A percentile compares a stretch with the other conserved stretches of the same genome.
These are phyloP conservation scores for Geotrichum macrosporum DNA, from an alignment of 1,139 yeast species.

Conservation along the genomic window DNA sequence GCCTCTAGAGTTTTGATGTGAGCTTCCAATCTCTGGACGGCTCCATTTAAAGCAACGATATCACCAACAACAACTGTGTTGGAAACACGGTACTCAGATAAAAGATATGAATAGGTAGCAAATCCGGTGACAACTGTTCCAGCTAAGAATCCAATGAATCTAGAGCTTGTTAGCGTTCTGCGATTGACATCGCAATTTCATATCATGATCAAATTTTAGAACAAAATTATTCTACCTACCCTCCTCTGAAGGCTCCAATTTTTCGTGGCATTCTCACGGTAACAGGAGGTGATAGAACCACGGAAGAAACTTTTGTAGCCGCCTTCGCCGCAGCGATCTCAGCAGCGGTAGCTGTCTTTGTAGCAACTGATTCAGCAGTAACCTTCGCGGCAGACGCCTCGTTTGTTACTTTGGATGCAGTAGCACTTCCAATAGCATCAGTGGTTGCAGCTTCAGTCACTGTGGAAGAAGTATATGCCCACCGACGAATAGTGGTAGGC, in stretches of 20 bases:
- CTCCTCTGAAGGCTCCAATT: constrained; percentile 36
- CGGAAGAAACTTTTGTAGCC: too few species aligned
- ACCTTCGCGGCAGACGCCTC: too few species aligned
- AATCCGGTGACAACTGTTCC: constrained; percentile 74
- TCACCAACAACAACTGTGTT: constrained; percentile 71
- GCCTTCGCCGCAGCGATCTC: too few species aligned
- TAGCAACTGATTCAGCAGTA: too few species aligned
- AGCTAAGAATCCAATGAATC: constrained; percentile 66
- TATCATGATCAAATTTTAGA: not conserved
- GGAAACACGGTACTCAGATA: constrained; percentile 72
- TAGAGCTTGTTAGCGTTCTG: too few species aligned
- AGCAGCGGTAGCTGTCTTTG: too few species aligned
- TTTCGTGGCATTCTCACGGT: constrained; percentile 25
- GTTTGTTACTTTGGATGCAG: too few species aligned
- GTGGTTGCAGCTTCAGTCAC: too few species aligned
- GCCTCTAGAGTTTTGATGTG: constrained; percentile 37
- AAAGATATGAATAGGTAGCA: constrained; percentile 69
- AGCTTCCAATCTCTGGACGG: constrained; percentile 63
- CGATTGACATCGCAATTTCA: too few species aligned
- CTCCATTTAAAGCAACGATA: constrained; percentile 63
- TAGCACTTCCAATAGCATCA: too few species aligned
- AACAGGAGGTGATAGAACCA: constrained; percentile 11
- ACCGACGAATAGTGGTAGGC: too few species aligned
- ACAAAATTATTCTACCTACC: constrained; percentile 27
- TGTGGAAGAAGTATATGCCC: too few species aligned